Percentiles rank a stretch among this genome's conserved stretches.
Conservation (phyloP, 116 monocot genomes). For the Posidonia oceanica region DNA sequence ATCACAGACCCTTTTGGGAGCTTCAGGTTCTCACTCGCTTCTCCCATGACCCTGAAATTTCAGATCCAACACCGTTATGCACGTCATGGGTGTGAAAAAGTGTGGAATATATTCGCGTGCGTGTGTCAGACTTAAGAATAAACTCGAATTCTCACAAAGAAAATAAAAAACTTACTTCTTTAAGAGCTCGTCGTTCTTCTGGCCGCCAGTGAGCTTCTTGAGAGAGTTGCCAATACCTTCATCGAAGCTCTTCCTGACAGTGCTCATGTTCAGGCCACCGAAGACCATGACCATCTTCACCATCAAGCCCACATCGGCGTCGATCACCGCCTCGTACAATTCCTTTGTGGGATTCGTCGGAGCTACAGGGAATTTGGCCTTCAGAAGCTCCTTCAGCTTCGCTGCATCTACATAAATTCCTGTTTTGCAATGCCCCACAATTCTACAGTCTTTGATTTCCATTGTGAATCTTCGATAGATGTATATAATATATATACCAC, state of each 20-base stretch:
- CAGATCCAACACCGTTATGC: background rate
- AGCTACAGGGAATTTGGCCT: constrained; percentile 19
- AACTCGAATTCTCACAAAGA: too few relatives aligned
- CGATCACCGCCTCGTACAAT: constrained; percentile 22
- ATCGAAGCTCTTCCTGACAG: constrained; percentile 54
- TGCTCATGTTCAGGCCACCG: constrained; percentile 32
- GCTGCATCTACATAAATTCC: constrained; percentile 50
- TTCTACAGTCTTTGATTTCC: background rate
- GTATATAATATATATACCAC: too few relatives aligned
- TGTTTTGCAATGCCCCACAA: background rate
- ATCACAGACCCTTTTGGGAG: constrained; percentile 43
- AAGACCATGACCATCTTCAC: constrained; percentile 57
- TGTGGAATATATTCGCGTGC: too few relatives aligned
- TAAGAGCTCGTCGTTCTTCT: constrained; percentile 7
- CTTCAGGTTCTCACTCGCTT: constrained; percentile 31
- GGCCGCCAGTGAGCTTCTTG: constrained; percentile 45
- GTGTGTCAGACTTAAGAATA: too few relatives aligned
- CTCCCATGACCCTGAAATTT: constrained; percentile 44
- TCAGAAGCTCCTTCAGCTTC: constrained; percentile 31
- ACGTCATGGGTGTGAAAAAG: too few relatives aligned
- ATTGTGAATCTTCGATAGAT: background rate
- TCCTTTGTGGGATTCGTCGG: constrained; percentile 31
- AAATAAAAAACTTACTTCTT: background rate
- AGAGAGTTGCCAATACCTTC: constrained; percentile 44
- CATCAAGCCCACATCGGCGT: constrained; percentile 28